Percentiles rank a stretch among this genome's conserved stretches.
Evolutionary conservation across 2,329 filamentous ascomycete species (phyloP).

Genomic region (Pseudocercospora fuligena): DNA sequence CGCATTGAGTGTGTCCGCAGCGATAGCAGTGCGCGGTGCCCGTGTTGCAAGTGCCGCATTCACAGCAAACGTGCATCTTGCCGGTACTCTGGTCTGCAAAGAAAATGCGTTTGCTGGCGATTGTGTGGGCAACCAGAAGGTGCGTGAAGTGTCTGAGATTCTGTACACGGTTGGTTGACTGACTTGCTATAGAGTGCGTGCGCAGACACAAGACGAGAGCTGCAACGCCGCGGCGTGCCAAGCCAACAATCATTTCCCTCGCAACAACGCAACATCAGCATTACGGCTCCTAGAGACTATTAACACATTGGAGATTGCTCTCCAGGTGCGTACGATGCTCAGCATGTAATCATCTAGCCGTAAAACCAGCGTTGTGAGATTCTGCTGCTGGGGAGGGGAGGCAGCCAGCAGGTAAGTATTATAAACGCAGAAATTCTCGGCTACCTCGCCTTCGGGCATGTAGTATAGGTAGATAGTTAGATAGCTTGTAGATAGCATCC

Average conservation of each 20-base stretch:
- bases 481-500: neutral
- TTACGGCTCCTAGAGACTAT: constrained; percentile 12
- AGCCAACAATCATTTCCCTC: constrained; percentile 7
- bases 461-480: constrained; percentile 4
- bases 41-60: constrained; percentile 14
- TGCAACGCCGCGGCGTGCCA: neutral
- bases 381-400: constrained; percentile 15
- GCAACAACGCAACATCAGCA: constrained; percentile 2
- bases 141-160: neutral
- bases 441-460: constrained; percentile 4
- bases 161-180: neutral
- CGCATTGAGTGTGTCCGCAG: constrained; percentile 8
- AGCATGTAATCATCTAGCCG: constrained; percentile 11
- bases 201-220: neutral
- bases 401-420: neutral
- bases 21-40: constrained; percentile 5
- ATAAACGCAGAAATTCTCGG: neutral
- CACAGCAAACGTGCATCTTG: constrained; percentile 15
- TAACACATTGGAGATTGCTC: constrained; percentile 21
- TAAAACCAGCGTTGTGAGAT: constrained; percentile 15
- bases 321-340: constrained; percentile 5
- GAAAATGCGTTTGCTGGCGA: neutral
- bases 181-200: neutral
- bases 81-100: neutral
- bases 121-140: neutral